Base-by-base conservation (phyloP, 768 basidiomycete species). In the Rhizopogon rudus region DNA sequence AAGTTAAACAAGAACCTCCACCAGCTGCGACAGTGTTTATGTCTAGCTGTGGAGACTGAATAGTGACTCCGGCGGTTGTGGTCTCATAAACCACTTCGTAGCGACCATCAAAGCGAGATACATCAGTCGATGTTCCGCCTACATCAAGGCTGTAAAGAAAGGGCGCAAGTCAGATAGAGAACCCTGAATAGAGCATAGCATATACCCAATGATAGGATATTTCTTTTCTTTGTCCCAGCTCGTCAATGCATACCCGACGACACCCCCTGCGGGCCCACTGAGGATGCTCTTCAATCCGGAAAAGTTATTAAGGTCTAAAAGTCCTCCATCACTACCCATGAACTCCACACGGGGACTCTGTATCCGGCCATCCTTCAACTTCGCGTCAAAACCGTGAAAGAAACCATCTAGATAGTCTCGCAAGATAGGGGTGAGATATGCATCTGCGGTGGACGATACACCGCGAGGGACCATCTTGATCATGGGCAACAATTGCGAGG, bases 11-110 rank as follows among this genome's bases (percentile, higher is more conserved):
- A 1, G 90, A 92, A 0, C 95, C 96, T 43, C 95, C 95, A 3
- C 96, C 95, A 0, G 96, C 95, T 6, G 95, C 95, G 46, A 97
- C 93, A 5, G 92, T 93, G 67, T 96, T 96, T 70, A 98, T 95
- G 63, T 97, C 94, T 16, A 98, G 80, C 62, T 96, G 93, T 0
- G 94, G 92, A 1, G 87, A 88, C 65, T 95, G 92, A 51, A 98
- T 91, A 0, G 89, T 89, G 17, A 97, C 87, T 1, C 94, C 93
- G 0, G 95, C 95, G 0, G 95, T 98, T 0, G 94, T 96, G 0
- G 95, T 94, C 68, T 98, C 95, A 64, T 93, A 96, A 2, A 96
- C 92, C 16, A 92, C 80, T 67, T 98, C 94, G 65, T 93, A 94
- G 33, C 88, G 78, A 0, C 94, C 96, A 16, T 89, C 88, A 66